A percentile compares a stretch with the other conserved stretches of the same genome.
Evolutionary conservation across 225 moss, liverwort and hornwort genomes (phyloP).

Genomic region (Sphagnum contortum): DNA sequence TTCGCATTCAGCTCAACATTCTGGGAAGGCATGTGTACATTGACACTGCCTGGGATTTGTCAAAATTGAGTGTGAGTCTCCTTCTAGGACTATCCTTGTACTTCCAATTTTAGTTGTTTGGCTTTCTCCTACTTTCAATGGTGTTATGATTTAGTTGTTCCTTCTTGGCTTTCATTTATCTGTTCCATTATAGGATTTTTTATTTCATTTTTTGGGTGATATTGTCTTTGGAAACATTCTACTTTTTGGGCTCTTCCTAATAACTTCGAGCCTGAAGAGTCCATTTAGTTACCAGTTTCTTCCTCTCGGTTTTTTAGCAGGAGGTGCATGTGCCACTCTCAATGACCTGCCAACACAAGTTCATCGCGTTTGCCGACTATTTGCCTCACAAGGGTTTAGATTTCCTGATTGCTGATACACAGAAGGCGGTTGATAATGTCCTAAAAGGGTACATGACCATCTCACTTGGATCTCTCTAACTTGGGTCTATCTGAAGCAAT

Average conservation of each 20-base stretch:
- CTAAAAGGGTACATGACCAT: conserved; percentile 49
- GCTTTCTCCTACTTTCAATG: too few relatives aligned
- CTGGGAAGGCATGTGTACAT: conserved; percentile 89
- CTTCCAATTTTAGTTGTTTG: too few relatives aligned
- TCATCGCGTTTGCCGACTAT: conserved; percentile 92
- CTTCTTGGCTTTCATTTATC: too few relatives aligned
- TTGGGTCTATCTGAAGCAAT: too few relatives aligned
- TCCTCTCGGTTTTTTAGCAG: conserved; percentile 15
- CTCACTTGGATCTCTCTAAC: background rate
- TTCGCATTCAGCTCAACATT: conserved; percentile 91
- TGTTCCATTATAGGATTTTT: too few relatives aligned
- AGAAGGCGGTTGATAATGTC: conserved; percentile 63
- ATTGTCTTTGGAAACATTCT: too few relatives aligned
- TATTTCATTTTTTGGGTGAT: too few relatives aligned
- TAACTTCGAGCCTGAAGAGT: too few relatives aligned
- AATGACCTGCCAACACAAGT: conserved; percentile 80
- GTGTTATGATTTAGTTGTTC: too few relatives aligned
- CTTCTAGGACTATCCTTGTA: too few relatives aligned
- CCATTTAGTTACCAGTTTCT: too few relatives aligned
- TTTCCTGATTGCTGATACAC: conserved; percentile 57
- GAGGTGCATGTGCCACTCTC: conserved; percentile 66
- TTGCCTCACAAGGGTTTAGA: conserved; percentile 81
- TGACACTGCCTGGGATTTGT: conserved; percentile 79
- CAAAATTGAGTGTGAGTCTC: conserved; percentile 52
- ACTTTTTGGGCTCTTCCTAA: background rate